Evolutionary conservation across 179 eudicot species (phyloP), one percentile per base, ranked within the genome.

Genomic region (Spergularia azorica): DNA sequence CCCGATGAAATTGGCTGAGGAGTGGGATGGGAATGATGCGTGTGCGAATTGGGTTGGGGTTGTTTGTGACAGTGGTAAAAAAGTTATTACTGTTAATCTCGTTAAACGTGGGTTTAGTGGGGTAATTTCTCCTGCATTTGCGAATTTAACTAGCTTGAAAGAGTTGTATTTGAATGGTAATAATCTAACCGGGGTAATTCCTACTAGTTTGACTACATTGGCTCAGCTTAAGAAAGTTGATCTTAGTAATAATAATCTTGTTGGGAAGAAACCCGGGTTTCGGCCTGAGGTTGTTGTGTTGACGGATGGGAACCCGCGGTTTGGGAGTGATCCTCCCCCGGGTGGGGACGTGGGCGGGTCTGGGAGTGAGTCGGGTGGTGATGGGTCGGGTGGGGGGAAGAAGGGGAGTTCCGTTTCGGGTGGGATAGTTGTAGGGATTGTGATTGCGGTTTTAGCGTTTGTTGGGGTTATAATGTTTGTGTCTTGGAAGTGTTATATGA

Each of bases 11-110:
- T 73, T 92, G 32, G 97, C 95, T 5, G 88, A 85, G 61, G 73
- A 88, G 4, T 92, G 97, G 97, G 12, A 16, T 38, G 95, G 93
- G 4, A 90, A 90, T 58, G 86, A 88, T 72, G 87, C 92, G 63
- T 92, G 97, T 75, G 59, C 41, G n/a, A n/a, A n/a, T 18, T 92
- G 97, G 97, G 56, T 74, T 3, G 88, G 80, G 62, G 59, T 92
- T 4, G 71, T 67, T 57, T 92, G 97, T 71, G 90, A 90, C 83
- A 32, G 86, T 0, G 71, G 20, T 32, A 54, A 65, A 14, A 84
- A 83, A 54, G 89, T 92, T 9, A 76, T 75, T 6, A 17, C 56
- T 71, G 85, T 92, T 52, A 88, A 79, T 80, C 80, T 92, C 9
- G 89, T 74, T 11, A 92, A 83, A 64, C 88, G 81, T 67, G 77